Conservation (phyloP, 2,329 filamentous ascomycete genomes). For the Penicillium olsonii region DNA sequence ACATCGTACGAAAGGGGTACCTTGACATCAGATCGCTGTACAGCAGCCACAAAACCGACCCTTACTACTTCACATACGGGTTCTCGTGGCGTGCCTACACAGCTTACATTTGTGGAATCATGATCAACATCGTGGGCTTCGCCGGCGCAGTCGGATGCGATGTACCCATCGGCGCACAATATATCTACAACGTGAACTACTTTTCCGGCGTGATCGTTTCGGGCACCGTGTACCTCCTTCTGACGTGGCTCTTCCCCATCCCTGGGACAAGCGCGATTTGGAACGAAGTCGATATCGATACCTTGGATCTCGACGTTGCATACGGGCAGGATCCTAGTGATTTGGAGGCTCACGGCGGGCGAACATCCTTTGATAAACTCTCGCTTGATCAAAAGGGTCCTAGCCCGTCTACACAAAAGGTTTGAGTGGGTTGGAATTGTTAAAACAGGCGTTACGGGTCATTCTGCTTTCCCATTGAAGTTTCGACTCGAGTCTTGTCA, state of each 20-base stretch:
- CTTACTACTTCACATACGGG: conserved; percentile 76
- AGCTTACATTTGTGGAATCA: conserved; percentile 78
- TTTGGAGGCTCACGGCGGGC: conserved; percentile 24
- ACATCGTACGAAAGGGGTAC: conserved; percentile 79
- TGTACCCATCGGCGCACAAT: conserved; percentile 76
- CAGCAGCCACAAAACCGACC: conserved; percentile 56
- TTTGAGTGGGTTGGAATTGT: conserved; percentile 6
- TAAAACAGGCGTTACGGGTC: not conserved
- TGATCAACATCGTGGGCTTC: conserved; percentile 91
- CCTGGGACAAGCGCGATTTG: conserved; percentile 73
- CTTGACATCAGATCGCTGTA: conserved; percentile 78
- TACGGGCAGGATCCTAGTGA: conserved; percentile 34
- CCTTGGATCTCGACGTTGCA: conserved; percentile 30
- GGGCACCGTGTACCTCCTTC: conserved; percentile 63
- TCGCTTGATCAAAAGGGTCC: conserved; percentile 24
- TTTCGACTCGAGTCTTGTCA: not conserved
- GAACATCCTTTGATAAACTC: conserved; percentile 14
- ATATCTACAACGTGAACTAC: conserved; percentile 90
- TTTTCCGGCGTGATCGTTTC: conserved; percentile 80
- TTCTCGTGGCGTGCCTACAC: conserved; percentile 81
- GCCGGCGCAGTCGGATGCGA: conserved; percentile 71
- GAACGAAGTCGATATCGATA: conserved; percentile 66
- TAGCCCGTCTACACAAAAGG: conserved; percentile 15
- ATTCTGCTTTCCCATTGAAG: no score
- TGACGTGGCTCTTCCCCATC: conserved; percentile 71